A percentile compares a stretch with the other conserved stretches of the same genome.
phyloP scores from a whole-genome alignment of 371 early-diverging fungal species.

The Lichtheimia corymbifera region DNA sequence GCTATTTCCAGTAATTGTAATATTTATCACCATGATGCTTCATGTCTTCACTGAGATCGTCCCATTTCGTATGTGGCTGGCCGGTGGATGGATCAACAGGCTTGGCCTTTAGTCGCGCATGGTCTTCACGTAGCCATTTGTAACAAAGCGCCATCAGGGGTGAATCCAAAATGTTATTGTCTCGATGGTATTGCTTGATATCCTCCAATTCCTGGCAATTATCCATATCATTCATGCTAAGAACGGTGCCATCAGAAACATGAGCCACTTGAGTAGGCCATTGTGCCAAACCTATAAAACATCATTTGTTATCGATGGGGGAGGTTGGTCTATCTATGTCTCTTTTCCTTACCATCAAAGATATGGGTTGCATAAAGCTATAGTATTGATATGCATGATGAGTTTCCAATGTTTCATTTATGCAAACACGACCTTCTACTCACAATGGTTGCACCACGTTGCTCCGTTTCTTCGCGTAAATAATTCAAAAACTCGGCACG shows the following conservation, averaged over 20 bases:
- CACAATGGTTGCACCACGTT: conserved; percentile 66
- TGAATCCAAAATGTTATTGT: conserved; percentile 49
- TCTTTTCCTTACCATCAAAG: conserved; percentile 50
- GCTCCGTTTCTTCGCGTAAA: conserved; percentile 63
- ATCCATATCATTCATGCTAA: conserved; percentile 24
- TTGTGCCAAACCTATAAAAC: conserved; percentile 30
- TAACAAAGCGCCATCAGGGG: conserved; percentile 65
- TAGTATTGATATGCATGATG: neutral
- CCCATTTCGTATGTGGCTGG: conserved; percentile 66
- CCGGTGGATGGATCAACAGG: conserved; percentile 36
- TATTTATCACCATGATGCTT: conserved; percentile 70
- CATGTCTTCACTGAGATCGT: conserved; percentile 74
- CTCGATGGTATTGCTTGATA: conserved; percentile 29
- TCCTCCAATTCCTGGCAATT: conserved; percentile 56
- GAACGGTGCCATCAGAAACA: conserved; percentile 61
- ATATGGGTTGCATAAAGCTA: conserved; percentile 73
- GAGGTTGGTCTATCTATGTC: neutral
- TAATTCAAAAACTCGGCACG: conserved; percentile 64
- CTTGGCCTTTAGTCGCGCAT: conserved; percentile 27
- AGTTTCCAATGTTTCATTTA: too few relatives aligned
- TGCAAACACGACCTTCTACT: conserved; percentile 7
- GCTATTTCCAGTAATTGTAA: conserved; percentile 44
- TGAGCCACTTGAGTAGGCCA: conserved; percentile 82
- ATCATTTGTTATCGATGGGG: neutral
- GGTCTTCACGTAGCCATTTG: conserved; percentile 44